Evolutionary conservation across 179 eudicot genomes (phyloP), one percentile per base, ranked within the genome.

Genomic region (Camellia oleifera): DNA sequence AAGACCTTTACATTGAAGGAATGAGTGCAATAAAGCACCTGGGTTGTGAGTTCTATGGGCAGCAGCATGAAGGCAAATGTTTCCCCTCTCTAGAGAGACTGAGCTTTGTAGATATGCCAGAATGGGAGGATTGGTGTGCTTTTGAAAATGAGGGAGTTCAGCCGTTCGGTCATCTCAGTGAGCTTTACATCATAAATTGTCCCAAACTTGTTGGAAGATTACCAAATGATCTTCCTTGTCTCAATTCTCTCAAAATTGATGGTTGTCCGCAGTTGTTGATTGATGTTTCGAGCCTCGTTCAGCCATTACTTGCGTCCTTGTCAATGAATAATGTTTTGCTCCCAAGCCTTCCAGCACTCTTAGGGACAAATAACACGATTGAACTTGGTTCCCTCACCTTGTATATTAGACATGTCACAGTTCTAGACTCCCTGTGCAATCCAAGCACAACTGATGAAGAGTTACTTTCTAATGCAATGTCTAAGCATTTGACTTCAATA

Each of bases 1-100:
- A 69, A 73, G 5, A 69, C 26, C 80, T 81, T n/a, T 18, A 20
- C 17, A 74, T 84, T 17, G 46, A 61, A 79, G 84, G 77, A 6
- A 78, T 84, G 74, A 53, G 56, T 3, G 13, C 32, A 12, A 9
- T 84, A n/a, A 7, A n/a, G 11, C 70, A 3, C 4, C 10, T 65
- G 69, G 69, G 69, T 23, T 8, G 32, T 4, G 14, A 20, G 9
- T 23, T 32, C 69, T 81, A 81, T 32, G 77, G 78, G 32, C 10
- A 32, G 14, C 44, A 26, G 32, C 1, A 0, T 5, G 6, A 11
- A 48, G 20, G 20, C 40, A 32, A 45, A 26, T 78, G 75, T 11
- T 80, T 80, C 58, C 69, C 75, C 11, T 76, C 63, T 2, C 45
- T 72, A 58, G 26, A 44, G 44, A 20, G 8, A 2, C 7, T 82